Conservation (phyloP, 768 basidiomycete species). For the Peribolospora baueri region DNA sequence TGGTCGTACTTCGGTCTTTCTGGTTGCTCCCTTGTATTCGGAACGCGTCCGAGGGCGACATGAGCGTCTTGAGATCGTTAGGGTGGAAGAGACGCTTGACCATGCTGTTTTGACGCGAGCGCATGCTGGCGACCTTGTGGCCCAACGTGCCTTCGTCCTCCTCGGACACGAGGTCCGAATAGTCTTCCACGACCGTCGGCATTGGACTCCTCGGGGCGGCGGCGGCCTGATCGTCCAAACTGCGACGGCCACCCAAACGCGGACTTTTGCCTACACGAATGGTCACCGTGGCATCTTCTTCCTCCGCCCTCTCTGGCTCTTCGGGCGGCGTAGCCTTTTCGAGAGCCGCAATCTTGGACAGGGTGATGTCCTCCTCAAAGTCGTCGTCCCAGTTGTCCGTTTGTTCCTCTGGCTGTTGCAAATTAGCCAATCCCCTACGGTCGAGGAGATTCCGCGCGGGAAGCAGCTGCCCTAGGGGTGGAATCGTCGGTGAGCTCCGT, state of each 20-base stretch:
- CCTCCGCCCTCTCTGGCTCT: neutral
- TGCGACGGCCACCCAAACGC: neutral
- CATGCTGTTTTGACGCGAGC: constrained; percentile 44
- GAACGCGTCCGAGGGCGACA: neutral
- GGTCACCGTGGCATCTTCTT: neutral
- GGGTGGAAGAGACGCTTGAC: constrained; percentile 66
- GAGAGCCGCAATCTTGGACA: constrained; percentile 35
- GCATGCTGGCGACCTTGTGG: constrained; percentile 63
- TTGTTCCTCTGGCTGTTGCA: constrained; percentile 48
- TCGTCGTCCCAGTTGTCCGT: constrained; percentile 98
- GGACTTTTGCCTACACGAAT: neutral
- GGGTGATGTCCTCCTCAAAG: constrained; percentile 78
- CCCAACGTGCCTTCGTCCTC: constrained; percentile 47
- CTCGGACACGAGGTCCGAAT: constrained; percentile 61
- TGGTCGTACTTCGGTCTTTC: neutral
- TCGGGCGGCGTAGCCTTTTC: neutral
- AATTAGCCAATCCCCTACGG: too few relatives aligned
- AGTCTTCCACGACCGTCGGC: constrained; percentile 58
- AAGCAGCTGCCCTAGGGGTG: too few relatives aligned
- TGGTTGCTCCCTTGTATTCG: neutral
- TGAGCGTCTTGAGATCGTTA: constrained; percentile 34
- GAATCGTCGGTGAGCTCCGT: too few relatives aligned
- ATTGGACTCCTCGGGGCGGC: constrained; percentile 15
- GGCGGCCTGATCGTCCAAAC: constrained; percentile 1
- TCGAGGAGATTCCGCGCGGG: too few relatives aligned